These are phyloP conservation scores for Exophiala spinifera DNA, from an alignment of 2,329 filamentous ascomycete genomes.

Conservation along the genomic window DNA sequence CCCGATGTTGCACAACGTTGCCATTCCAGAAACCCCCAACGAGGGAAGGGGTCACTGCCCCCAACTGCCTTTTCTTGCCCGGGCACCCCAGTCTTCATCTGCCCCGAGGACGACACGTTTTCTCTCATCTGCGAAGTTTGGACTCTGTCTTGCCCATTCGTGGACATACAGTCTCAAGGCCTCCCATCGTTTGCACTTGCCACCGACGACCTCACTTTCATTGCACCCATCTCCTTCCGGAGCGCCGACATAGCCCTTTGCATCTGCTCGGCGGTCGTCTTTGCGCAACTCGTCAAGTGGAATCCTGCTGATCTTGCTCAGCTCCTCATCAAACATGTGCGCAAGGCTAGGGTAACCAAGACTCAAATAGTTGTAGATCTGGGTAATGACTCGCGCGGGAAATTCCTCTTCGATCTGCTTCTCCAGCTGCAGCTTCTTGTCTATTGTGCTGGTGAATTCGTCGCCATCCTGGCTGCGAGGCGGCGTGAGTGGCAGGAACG, in stretches of 20 bases:
- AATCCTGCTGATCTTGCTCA: constrained; percentile 75
- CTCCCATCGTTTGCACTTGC: constrained; percentile 71
- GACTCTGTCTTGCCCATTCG: constrained; percentile 88
- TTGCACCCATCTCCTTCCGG: constrained; percentile 35
- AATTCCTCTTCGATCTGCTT: constrained; percentile 64
- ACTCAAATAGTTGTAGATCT: constrained; percentile 95
- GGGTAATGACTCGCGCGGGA: constrained; percentile 79
- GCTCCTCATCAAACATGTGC: constrained; percentile 76
- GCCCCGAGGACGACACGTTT: constrained; percentile 11
- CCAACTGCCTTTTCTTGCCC: constrained; percentile 27
- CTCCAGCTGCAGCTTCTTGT: constrained; percentile 37
- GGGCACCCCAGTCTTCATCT: constrained; percentile 25
- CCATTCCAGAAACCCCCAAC: background rate
- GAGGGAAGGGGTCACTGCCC: constrained; percentile 16
- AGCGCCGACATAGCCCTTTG: constrained; percentile 69
- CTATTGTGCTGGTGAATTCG: constrained; percentile 26
- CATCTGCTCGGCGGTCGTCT: constrained; percentile 64
- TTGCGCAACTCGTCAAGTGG: constrained; percentile 64
- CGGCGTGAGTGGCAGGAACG: constrained; percentile 38
- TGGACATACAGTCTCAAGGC: constrained; percentile 78
- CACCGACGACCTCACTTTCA: constrained; percentile 45
- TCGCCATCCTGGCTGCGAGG: constrained; percentile 49
- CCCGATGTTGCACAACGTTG: too few species aligned
- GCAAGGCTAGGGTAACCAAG: constrained; percentile 87
- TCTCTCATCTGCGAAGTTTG: constrained; percentile 56